These are phyloP conservation scores for Pholiota molesta DNA, from an alignment of 768 basidiomycete species.

Conservation along the genomic window DNA sequence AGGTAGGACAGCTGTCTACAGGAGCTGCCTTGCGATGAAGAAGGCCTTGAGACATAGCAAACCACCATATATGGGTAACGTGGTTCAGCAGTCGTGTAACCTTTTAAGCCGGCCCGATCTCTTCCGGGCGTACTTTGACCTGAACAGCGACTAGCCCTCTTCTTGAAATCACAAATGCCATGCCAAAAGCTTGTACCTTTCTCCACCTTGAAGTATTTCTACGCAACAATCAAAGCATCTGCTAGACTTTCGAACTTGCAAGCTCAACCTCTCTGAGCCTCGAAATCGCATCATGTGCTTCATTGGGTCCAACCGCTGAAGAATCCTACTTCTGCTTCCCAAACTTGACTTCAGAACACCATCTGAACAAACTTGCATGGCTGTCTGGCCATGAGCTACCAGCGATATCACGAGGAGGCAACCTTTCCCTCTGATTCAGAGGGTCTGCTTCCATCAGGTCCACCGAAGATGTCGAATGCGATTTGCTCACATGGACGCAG, in stretches of 20 bases:
- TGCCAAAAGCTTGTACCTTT: not conserved
- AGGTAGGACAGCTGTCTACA: not conserved
- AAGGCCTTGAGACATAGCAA: conserved; percentile 16
- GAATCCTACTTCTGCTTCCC: not conserved
- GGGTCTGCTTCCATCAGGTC: not conserved
- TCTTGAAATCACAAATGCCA: not conserved
- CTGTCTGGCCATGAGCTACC: not conserved
- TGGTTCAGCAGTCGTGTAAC: conserved; percentile 29
- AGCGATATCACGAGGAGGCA: conserved; percentile 4
- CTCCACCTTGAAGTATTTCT: not conserved
- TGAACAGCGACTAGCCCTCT: not conserved
- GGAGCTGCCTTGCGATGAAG: not conserved
- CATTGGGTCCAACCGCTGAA: not conserved
- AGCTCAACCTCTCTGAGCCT: not conserved
- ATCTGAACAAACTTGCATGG: not conserved
- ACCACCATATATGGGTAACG: conserved; percentile 39
- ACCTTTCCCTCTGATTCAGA: not conserved
- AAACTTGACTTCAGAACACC: not conserved
- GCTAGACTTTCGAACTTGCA: not conserved
- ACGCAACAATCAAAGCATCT: not conserved
- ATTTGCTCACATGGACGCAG: conserved; percentile 1
- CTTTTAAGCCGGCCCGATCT: conserved; percentile 9
- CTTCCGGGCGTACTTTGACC: not conserved
- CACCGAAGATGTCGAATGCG: conserved; percentile 1
- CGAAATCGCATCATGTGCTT: not conserved